Evolutionary conservation across 2,329 filamentous ascomycete genomes (phyloP), one percentile per base, ranked within the genome.

Genomic region (Cladosporium sp.): DNA sequence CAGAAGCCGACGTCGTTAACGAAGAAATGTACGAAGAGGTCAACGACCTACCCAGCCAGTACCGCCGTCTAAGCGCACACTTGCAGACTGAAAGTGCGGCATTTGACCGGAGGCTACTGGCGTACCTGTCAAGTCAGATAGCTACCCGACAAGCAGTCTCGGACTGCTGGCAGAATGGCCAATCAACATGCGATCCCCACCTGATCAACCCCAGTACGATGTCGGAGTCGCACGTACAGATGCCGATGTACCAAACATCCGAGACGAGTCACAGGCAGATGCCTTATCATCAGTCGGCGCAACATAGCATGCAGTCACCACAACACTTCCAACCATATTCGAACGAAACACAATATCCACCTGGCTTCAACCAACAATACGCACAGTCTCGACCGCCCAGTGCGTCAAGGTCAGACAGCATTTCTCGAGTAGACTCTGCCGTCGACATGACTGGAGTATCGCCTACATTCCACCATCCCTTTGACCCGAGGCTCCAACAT

Each of bases 11-110:
- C 74, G 92, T 96, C 11, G 79, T 89, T 65, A 92, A 90, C 62
- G 92, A 96, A 72, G 90, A 95, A 72, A 96, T 96, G 90, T 97
- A 97, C 70, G 92, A 96, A 69, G 89, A 96, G 69, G 91, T 96
- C 55, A 89, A 95, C 65, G 89, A 92, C 58, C 70, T 90, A 20
- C 86, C 88, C 0, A 80, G 84, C 60, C 84, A 85, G 55, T 88
- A 86, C 68, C 81, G 84, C 59, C 78, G 84, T 14, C 75, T 90
- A 30, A 84, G 83, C 14, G 79, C 84, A 2, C 82, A 87, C 65
- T 75, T 88, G 59, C 80, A 85, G 63, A 86, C 83, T 2, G 77
- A 76, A 14, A 85, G 83, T 1, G 72, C 79, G 19, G 82, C 85
- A 59, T 82, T 88, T 70, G 88, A 88, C 68, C 78, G 81, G 22